Base-by-base conservation (phyloP, 352 stramenopile genomes). In the Phytophthora pinifolia region DNA sequence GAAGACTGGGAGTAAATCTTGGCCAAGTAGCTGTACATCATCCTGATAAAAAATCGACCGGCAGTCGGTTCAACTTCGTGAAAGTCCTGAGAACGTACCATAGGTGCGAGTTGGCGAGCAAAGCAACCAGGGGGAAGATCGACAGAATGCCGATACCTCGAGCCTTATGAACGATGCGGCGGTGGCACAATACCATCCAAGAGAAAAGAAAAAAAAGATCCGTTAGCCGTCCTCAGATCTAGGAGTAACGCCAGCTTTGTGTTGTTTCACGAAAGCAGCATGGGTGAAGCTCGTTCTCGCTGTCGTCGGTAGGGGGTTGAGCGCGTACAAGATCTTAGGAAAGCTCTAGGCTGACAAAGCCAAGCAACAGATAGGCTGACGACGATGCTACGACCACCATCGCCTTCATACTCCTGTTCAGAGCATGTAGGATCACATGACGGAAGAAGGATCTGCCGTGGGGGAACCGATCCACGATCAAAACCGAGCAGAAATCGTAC, bases 11-110 rank as follows among this genome's bases (percentile, higher is more conserved):
- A 75, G 42, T 74, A 62, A 42, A 75, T 70, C 13, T 68, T 55
- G 1, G 53, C 62, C 6, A 80, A 27, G 22, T 61, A 70, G 10
- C 67, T 64, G 32, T 80, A 76, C 31, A 80, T 61, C 65, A 77
- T 75, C 65, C 62, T 72, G 41, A 44, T 32, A 35, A 25, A 32
- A 9, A 15, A 4, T 25, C 20, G 3, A 25, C 20, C 20, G 3
- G 20, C 20, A 25, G 20, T 3, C 30, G 9, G 6, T 6, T 27
- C n/a, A 54, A 10, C 18, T 7, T 33, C 4, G 42, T 0, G 12
- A 12, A 22, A 33, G 5, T 42, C 38, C 6, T 36, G 50, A 29
- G 5, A 10, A 42, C 56, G 7, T 44, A 70, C 70, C 70, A 76
- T 17, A 74, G 30, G 13, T 79, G 66, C 9, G 62, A 76, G 38